Evolutionary conservation across 805 yeast species (phyloP).

Genomic region (Candida dajiaensis): DNA sequence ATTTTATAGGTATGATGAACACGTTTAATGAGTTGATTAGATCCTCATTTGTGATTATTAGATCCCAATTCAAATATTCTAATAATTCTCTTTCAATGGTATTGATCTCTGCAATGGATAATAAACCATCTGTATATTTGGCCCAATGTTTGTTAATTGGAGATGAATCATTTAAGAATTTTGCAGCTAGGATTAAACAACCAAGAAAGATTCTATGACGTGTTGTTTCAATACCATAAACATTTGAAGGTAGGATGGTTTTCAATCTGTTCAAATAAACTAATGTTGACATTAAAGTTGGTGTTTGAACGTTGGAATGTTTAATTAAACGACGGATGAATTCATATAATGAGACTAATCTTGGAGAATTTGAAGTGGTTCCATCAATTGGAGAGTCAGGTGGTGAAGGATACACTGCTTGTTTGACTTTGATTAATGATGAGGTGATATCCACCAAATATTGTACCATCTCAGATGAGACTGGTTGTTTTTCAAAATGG

Average conservation of each 20-base stretch:
- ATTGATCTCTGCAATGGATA: conserved; percentile 74
- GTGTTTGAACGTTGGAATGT: conserved; percentile 88
- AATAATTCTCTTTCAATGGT: conserved; percentile 87
- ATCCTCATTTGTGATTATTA: conserved; percentile 65
- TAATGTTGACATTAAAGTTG: conserved; percentile 89
- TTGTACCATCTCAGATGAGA: conserved; percentile 50
- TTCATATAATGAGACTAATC: conserved; percentile 35
- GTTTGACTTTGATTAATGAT: conserved; percentile 44
- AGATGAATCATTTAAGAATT: conserved; percentile 85
- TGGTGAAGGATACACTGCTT: conserved; percentile 30
- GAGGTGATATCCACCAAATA: conserved; percentile 53
- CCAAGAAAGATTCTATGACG: conserved; percentile 91
- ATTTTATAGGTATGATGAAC: conserved; percentile 70
- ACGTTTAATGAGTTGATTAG: conserved; percentile 64
- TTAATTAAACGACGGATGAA: conserved; percentile 72
- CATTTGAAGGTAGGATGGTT: conserved; percentile 74
- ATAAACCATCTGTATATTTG: conserved; percentile 80
- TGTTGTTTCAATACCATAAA: conserved; percentile 88
- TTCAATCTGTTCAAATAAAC: conserved; percentile 78
- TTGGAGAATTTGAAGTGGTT: background rate
- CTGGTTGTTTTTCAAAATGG: conserved; percentile 50
- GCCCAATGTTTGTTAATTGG: conserved; percentile 98
- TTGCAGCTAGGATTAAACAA: conserved; percentile 85
- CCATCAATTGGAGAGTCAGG: conserved; percentile 30
- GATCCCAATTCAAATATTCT: conserved; percentile 78